These are phyloP conservation scores for Kwoniella bestiolae DNA, from an alignment of 768 basidiomycete species.

Conservation along the genomic window DNA sequence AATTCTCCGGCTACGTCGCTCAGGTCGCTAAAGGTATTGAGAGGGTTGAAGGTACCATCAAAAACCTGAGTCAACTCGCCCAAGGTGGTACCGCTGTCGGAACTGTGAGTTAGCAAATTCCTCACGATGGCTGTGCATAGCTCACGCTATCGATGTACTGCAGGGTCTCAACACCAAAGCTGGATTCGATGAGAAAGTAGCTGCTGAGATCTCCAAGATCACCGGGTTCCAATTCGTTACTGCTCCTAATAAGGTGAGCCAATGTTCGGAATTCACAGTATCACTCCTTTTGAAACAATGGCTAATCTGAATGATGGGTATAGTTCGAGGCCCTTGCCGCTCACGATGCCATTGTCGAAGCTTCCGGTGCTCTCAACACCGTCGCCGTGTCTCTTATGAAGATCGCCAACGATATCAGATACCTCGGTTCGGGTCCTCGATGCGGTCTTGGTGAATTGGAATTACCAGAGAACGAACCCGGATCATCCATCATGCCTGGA, in stretches of 20 bases:
- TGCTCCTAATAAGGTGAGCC: conserved; percentile 89
- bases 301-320: neutral
- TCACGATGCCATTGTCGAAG: conserved; percentile 98
- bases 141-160: neutral
- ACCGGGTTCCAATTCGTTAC: conserved; percentile 91
- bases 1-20: conserved; percentile 97
- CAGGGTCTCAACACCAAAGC: conserved; percentile 95
- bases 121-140: neutral
- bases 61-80: conserved; percentile 83
- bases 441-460: conserved; percentile 95
- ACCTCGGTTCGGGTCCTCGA: conserved; percentile 94
- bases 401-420: conserved; percentile 98
- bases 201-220: conserved; percentile 84
- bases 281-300: neutral
- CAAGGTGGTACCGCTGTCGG: conserved; percentile 99
- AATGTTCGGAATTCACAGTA: neutral
- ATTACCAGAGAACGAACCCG: conserved; percentile 97
- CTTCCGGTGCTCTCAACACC: conserved; percentile 94
- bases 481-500: conserved; percentile 99
- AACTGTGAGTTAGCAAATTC: conserved; percentile 67
- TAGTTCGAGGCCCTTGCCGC: conserved; percentile 96
- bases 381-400: conserved; percentile 98
- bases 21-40: conserved; percentile 89
- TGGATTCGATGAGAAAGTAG: conserved; percentile 95
- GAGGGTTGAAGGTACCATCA: conserved; percentile 77